Percentiles rank a stretch among this genome's conserved stretches.
phyloP scores from a whole-genome alignment of 805 yeast genomes.

The Ogataea allantospora region DNA sequence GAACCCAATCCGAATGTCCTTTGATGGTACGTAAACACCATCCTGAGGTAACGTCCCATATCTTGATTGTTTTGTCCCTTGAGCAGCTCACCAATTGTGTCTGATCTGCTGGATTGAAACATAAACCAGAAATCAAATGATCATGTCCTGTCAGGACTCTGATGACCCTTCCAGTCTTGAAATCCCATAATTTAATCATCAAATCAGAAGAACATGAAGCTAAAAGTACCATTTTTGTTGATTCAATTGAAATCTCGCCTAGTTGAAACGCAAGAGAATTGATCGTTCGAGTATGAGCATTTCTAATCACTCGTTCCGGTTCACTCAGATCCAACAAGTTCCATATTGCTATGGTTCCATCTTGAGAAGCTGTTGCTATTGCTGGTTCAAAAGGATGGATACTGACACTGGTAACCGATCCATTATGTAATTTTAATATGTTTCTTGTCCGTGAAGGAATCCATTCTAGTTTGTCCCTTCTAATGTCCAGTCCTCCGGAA shows the following conservation, averaged over 20 bases:
- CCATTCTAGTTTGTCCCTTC: slow-evolving; percentile 51
- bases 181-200: slow-evolving; percentile 69
- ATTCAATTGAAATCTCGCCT: slow-evolving; percentile 29
- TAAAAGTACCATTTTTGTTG: slow-evolving; percentile 31
- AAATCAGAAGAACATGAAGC: slow-evolving; percentile 55
- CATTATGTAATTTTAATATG: slow-evolving; percentile 52
- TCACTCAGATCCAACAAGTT: slow-evolving; percentile 56
- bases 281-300: slow-evolving; percentile 74
- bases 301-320: slow-evolving; percentile 57
- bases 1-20: slow-evolving; percentile 89
- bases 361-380: slow-evolving; percentile 63
- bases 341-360: slow-evolving; percentile 75
- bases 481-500: slow-evolving; percentile 13
- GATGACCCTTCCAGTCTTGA: slow-evolving; percentile 29
- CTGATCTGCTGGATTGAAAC: slow-evolving; percentile 48
- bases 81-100: slow-evolving; percentile 57
- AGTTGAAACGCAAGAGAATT: slow-evolving; percentile 59
- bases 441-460: slow-evolving; percentile 51
- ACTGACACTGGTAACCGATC: slow-evolving; percentile 58
- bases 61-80: slow-evolving; percentile 56
- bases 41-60: slow-evolving; percentile 71
- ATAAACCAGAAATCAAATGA: slow-evolving; percentile 70
- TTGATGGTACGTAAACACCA: slow-evolving; percentile 62
- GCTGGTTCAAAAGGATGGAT: slow-evolving; percentile 76
- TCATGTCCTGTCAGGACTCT: slow-evolving; percentile 82